Evolutionary conservation across 2,329 filamentous ascomycete species (phyloP), one percentile per base, ranked within the genome.

Genomic region (Pseudocercospora eumusae): DNA sequence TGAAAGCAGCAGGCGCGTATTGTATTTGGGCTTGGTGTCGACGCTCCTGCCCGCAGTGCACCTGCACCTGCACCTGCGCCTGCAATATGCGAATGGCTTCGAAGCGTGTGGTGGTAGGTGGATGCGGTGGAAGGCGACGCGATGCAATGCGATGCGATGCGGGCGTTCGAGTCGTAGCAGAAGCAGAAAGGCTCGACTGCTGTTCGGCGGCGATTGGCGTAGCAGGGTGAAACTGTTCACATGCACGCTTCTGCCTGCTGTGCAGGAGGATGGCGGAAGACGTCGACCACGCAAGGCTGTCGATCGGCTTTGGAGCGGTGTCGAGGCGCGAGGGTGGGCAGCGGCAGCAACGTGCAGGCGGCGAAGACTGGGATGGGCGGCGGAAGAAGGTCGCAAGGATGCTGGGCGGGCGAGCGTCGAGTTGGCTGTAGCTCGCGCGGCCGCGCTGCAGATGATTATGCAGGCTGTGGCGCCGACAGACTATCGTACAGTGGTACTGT

Each of bases 21-120:
- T 36, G 33, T 54, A 13, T n/a, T 36, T 28, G 27, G 27, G 15
- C n/a, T 36, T 11, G 25, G 50, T n/a, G 25, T 54, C 52, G 25
- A 31, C 49, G 49, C 23, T 31, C 23, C 23, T n/a, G 49, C 49
- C 49, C 25, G 49, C 49, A 52, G 49, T 31, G 52, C 52, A 54
- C 52, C 52, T 54, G n/a, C n/a, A n/a, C n/a, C n/a, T n/a, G n/a
- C n/a, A n/a, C n/a, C n/a, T 28, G 50, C 50, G 36, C 52, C 52
- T 54, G 52, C 52, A 54, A 54, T 54, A 54, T 36, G 52, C 52
- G n/a, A 36, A n/a, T n/a, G n/a, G n/a, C n/a, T 13, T 54, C 28
- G 52, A 54, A 36, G 25, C 25, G 49, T 25, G 49, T 53, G 11
- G 21, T 18, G 52, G 10, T 40, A 1, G 3, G 52, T 18, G 28